Evolutionary conservation across 805 yeast species (phyloP).

Genomic region (Zygotorulaspora chibaensis): DNA sequence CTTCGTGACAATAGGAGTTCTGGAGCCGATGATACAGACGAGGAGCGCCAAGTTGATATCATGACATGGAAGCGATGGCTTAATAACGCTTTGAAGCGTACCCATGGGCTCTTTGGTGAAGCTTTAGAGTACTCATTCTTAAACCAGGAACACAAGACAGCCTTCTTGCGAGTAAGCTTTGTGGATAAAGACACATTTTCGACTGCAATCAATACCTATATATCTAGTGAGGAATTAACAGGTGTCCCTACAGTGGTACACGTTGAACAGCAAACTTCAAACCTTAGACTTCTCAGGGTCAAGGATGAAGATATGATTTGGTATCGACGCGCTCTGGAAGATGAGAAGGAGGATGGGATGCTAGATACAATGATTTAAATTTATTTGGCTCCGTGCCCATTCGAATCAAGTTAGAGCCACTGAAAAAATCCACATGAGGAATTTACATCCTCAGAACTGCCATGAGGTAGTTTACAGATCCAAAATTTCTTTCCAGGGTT

Average conservation of each 20-base stretch:
- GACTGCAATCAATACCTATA: constrained; percentile 34
- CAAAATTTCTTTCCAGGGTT: constrained; percentile 52
- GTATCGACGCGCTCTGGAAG: constrained; percentile 23
- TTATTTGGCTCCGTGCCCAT: neutral
- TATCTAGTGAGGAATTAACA: constrained; percentile 28
- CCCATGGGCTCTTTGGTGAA: constrained; percentile 42
- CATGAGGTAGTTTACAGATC: constrained; percentile 44
- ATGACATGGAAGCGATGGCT: constrained; percentile 41
- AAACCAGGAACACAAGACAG: constrained; percentile 20
- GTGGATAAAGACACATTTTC: constrained; percentile 30
- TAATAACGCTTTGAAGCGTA: constrained; percentile 32
- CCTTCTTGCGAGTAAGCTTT: constrained; percentile 28
- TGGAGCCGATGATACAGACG: constrained; percentile 19
- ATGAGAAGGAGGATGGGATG: constrained; percentile 16
- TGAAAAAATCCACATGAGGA: constrained; percentile 51
- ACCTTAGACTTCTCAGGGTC: constrained; percentile 25
- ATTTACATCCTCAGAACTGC: constrained; percentile 27
- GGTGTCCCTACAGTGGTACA: constrained; percentile 25
- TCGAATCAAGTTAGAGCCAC: constrained; percentile 38
- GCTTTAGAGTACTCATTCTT: constrained; percentile 36
- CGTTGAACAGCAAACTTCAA: constrained; percentile 21
- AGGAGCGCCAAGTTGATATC: constrained; percentile 27
- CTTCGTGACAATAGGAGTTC: constrained; percentile 19
- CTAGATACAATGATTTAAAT: neutral
- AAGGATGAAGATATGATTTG: constrained; percentile 28